A percentile compares a stretch with the other conserved stretches of the same genome.
Conservation (phyloP, 1,284 basidiomycete genomes). For the Microbotryum silenes-acaulis region DNA sequence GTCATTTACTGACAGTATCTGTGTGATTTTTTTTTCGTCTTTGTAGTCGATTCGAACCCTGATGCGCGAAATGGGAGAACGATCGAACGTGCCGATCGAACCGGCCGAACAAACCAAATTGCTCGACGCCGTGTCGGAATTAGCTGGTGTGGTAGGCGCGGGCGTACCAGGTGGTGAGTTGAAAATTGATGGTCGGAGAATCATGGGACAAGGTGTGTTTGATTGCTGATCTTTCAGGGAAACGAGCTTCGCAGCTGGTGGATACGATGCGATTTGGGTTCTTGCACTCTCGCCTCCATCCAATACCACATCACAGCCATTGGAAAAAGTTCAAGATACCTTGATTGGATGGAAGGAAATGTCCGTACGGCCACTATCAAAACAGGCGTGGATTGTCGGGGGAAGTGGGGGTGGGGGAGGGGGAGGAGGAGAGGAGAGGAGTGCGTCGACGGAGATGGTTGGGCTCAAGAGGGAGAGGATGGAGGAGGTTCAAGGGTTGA, state of each 20-base stretch:
- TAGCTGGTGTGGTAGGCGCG: slow-evolving; percentile 77
- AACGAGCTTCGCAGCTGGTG: slow-evolving; percentile 62
- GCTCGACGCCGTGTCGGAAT: slow-evolving; percentile 66
- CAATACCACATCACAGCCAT: slow-evolving; percentile 30
- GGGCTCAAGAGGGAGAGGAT: background rate
- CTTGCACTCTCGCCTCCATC: slow-evolving; percentile 62
- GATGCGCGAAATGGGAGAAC: slow-evolving; percentile 81
- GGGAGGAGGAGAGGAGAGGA: slow-evolving; percentile 14
- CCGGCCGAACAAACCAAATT: slow-evolving; percentile 79
- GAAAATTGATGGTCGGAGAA: too few relatives aligned
- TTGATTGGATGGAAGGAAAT: slow-evolving; percentile 68
- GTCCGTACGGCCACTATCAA: slow-evolving; percentile 69
- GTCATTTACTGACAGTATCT: too few relatives aligned
- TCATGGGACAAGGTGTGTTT: too few relatives aligned
- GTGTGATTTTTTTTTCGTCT: too few relatives aligned
- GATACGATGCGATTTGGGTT: slow-evolving; percentile 94
- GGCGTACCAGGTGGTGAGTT: slow-evolving; percentile 86
- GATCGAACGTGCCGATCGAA: slow-evolving; percentile 79
- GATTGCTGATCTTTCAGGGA: too few relatives aligned
- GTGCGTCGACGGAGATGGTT: background rate
- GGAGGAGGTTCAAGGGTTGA: slow-evolving; percentile 14
- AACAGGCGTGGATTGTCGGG: slow-evolving; percentile 62
- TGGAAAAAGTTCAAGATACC: slow-evolving; percentile 54
- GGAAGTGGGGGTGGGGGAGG: slow-evolving; percentile 38
- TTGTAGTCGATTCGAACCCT: slow-evolving; percentile 61